Percentiles rank a stretch among this genome's conserved stretches.
Conservation (phyloP, 257 asterid genomes). For the Hygrophila difformis region DNA sequence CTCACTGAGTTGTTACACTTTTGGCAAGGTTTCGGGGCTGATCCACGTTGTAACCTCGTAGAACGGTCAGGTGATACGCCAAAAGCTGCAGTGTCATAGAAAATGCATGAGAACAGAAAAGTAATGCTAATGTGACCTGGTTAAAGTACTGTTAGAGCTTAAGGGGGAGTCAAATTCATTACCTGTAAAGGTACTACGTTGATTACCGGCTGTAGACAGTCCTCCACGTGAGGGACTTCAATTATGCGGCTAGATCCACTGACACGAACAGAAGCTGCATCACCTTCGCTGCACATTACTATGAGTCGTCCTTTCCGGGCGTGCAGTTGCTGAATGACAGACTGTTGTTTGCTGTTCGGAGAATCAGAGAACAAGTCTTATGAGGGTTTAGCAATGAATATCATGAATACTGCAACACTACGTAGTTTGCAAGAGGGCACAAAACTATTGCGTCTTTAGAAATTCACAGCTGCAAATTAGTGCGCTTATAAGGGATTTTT, state of each 20-base stretch:
- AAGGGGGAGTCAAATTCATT: not conserved
- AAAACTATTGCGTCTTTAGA: too few species aligned
- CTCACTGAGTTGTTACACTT: slow-evolving; percentile 93
- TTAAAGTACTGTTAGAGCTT: too few species aligned
- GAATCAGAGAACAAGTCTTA: not conserved
- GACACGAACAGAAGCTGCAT: slow-evolving; percentile 62
- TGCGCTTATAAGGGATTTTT: too few species aligned
- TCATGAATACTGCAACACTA: too few species aligned
- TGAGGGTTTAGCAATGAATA: slow-evolving; percentile 12
- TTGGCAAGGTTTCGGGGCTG: slow-evolving; percentile 99
- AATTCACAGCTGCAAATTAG: too few species aligned
- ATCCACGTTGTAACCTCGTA: slow-evolving; percentile 88
- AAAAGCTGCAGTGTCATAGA: slow-evolving; percentile 49
- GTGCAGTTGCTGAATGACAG: slow-evolving; percentile 97
- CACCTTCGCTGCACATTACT: slow-evolving; percentile 90
- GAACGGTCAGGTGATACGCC: slow-evolving; percentile 93
- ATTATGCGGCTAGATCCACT: slow-evolving; percentile 86
- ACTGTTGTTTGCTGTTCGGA: slow-evolving; percentile 79
- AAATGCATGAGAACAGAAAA: not conserved
- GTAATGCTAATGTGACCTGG: too few species aligned
- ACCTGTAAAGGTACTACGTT: slow-evolving; percentile 96
- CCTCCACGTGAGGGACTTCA: slow-evolving; percentile 89
- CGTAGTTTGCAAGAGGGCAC: too few species aligned
- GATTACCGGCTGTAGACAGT: slow-evolving; percentile 92
- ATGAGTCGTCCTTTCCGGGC: slow-evolving; percentile 94